Percentiles rank a stretch among this genome's conserved stretches.
Evolutionary conservation across 2,329 filamentous ascomycete species (phyloP).

Genomic region (Aspergillus carbonarius): DNA sequence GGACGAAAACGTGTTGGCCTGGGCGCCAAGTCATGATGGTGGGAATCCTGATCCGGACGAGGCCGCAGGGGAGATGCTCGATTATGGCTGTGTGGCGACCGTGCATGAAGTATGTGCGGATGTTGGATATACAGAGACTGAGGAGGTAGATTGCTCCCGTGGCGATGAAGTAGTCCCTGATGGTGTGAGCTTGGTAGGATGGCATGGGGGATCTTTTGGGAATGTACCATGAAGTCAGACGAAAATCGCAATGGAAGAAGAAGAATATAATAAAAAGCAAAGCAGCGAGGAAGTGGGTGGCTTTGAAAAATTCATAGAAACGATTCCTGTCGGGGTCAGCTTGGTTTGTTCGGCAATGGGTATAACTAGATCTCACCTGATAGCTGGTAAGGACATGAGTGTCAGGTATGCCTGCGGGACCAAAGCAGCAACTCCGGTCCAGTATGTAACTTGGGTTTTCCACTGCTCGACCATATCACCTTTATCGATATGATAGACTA

Average conservation of each 20-base stretch:
- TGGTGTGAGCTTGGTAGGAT: not conserved
- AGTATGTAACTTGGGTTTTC: conserved; percentile 50
- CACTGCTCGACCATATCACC: conserved; percentile 52
- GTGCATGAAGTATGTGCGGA: conserved; percentile 52
- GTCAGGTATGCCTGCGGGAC: conserved; percentile 57
- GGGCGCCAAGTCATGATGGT: conserved; percentile 50
- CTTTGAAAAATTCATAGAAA: conserved; percentile 63
- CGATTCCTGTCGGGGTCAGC: conserved; percentile 42
- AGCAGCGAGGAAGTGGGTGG: conserved; percentile 54
- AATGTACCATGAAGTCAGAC: conserved; percentile 53
- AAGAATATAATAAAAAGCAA: conserved; percentile 59
- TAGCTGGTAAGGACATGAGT: conserved; percentile 52
- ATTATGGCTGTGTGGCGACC: conserved; percentile 50
- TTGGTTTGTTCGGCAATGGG: not conserved
- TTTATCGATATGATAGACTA: conserved; percentile 52
- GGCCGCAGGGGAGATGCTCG: conserved; percentile 39
- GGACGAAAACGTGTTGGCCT: conserved; percentile 57
- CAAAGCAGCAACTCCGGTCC: conserved; percentile 57
- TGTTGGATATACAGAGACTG: conserved; percentile 47
- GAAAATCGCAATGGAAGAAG: conserved; percentile 61
- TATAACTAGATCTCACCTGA: conserved; percentile 27
- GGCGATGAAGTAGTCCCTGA: conserved; percentile 62
- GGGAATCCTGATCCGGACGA: conserved; percentile 47
- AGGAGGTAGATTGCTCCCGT: conserved; percentile 53
- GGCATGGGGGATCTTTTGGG: not conserved